A percentile compares a stretch with the other conserved stretches of the same genome.
These are phyloP conservation scores for Hygrophorus russula DNA, from an alignment of 768 basidiomycete species.

Conservation along the genomic window DNA sequence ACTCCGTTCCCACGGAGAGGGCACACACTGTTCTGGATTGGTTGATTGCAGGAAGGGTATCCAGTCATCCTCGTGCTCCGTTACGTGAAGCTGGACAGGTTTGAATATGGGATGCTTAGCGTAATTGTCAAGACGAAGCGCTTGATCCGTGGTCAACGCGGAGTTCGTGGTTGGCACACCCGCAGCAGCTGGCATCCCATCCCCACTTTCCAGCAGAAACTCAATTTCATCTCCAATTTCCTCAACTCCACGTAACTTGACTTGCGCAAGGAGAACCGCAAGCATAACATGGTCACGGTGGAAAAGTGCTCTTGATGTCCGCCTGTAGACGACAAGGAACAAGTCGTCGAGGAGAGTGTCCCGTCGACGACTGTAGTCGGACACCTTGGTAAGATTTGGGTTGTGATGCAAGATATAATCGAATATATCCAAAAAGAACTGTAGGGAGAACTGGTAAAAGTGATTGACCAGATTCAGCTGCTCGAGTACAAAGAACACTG, in stretches of 20 bases:
- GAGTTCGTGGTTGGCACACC: conserved; percentile 24
- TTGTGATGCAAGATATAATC: conserved; percentile 90
- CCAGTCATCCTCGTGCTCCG: conserved; percentile 60
- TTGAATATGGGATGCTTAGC: conserved; percentile 70
- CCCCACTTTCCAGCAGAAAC: conserved; percentile 84
- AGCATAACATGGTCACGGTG: conserved; percentile 88
- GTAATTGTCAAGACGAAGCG: conserved; percentile 55
- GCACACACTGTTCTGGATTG: conserved; percentile 58
- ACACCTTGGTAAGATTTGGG: conserved; percentile 72
- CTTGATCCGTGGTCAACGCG: conserved; percentile 57
- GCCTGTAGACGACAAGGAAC: conserved; percentile 78
- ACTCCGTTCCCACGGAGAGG: conserved; percentile 68
- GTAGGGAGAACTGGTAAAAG: conserved; percentile 97
- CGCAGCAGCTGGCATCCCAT: conserved; percentile 34
- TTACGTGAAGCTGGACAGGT: conserved; percentile 54
- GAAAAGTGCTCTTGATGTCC: conserved; percentile 84
- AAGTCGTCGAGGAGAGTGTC: conserved; percentile 79
- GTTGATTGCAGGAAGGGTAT: conserved; percentile 52
- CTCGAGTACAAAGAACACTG: conserved; percentile 94
- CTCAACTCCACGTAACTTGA: conserved; percentile 71
- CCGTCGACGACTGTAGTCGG: conserved; percentile 63
- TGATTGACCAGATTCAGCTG: conserved; percentile 90
- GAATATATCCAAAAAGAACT: conserved; percentile 98
- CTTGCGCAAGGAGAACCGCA: conserved; percentile 81
- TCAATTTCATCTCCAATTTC: conserved; percentile 81